Evolutionary conservation across 2,329 filamentous ascomycete species (phyloP).

Genomic region (Hypoxylon sp.): DNA sequence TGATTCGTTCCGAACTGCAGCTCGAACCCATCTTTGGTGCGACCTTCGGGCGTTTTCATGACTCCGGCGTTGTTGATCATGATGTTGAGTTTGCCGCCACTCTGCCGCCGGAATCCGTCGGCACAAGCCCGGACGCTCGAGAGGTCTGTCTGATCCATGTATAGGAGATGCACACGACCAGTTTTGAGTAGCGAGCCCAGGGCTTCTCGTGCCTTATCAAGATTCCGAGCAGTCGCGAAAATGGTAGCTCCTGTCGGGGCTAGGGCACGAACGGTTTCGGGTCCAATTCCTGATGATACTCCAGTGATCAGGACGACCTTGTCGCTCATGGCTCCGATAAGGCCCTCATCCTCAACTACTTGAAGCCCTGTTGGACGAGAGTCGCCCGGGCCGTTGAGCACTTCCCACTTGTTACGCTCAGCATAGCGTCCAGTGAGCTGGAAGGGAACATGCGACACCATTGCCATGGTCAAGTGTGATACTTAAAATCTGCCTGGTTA

Average conservation of each 20-base stretch:
- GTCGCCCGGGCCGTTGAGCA: constrained; percentile 55
- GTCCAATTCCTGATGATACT: constrained; percentile 58
- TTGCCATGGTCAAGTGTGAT: constrained; percentile 20
- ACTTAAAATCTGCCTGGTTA: background rate
- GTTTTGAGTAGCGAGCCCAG: constrained; percentile 48
- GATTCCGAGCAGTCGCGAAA: constrained; percentile 61
- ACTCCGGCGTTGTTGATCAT: constrained; percentile 64
- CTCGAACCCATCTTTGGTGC: constrained; percentile 65
- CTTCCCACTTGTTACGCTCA: constrained; percentile 45
- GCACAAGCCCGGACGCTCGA: constrained; percentile 54
- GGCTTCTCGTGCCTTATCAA: constrained; percentile 53
- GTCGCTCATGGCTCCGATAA: constrained; percentile 53
- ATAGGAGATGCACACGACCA: constrained; percentile 55
- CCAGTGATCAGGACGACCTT: constrained; percentile 62
- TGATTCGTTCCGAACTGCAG: constrained; percentile 68
- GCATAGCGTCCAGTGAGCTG: constrained; percentile 48
- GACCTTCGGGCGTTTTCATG: constrained; percentile 56
- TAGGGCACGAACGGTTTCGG: constrained; percentile 60
- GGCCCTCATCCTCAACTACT: constrained; percentile 56
- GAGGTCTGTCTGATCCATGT: constrained; percentile 53
- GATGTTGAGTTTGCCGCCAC: constrained; percentile 46
- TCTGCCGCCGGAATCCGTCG: constrained; percentile 43
- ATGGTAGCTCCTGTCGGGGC: constrained; percentile 61
- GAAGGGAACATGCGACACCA: constrained; percentile 38
- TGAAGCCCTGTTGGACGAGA: constrained; percentile 57